phyloP scores from a whole-genome alignment of 441 rosid species.

The Adansonia grandidieri region DNA sequence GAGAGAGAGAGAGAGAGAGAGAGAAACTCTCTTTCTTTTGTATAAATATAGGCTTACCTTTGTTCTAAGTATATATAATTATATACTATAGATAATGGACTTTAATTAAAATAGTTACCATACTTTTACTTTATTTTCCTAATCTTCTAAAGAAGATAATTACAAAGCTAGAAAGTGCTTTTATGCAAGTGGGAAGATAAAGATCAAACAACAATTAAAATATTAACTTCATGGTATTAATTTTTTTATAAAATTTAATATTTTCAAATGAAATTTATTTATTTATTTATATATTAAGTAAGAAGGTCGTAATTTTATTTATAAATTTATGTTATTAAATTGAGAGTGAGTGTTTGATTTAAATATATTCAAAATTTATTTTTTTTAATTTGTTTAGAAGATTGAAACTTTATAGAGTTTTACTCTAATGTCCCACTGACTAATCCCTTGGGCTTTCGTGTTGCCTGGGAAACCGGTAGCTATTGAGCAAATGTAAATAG shows the following conservation, averaged over 20 bases:
- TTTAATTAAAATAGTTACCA: background rate
- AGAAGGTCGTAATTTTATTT: too few relatives aligned
- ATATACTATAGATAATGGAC: background rate
- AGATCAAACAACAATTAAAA: background rate
- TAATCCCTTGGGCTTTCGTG: constrained; percentile 10
- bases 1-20: background rate
- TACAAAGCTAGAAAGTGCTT: background rate
- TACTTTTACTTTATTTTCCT: constrained; percentile 1
- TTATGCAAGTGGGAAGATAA: background rate
- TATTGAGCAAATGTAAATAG: constrained; percentile 66
- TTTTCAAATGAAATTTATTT: background rate
- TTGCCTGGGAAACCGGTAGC: constrained; percentile 76
- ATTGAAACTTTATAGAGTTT: constrained; percentile 19
- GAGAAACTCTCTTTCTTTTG: background rate
- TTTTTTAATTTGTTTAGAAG: background rate
- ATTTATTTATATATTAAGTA: too few relatives aligned
- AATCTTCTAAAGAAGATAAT: background rate
- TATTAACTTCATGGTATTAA: background rate
- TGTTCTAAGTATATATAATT: background rate
- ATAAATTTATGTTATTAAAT: too few relatives aligned
- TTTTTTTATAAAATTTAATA: too few relatives aligned
- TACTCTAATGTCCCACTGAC: constrained; percentile 69
- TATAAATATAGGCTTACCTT: background rate
- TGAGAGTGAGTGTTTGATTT: too few relatives aligned
- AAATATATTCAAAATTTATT: background rate